phyloP scores from a whole-genome alignment of 2,329 filamentous ascomycete species.

The Fusarium poae region DNA sequence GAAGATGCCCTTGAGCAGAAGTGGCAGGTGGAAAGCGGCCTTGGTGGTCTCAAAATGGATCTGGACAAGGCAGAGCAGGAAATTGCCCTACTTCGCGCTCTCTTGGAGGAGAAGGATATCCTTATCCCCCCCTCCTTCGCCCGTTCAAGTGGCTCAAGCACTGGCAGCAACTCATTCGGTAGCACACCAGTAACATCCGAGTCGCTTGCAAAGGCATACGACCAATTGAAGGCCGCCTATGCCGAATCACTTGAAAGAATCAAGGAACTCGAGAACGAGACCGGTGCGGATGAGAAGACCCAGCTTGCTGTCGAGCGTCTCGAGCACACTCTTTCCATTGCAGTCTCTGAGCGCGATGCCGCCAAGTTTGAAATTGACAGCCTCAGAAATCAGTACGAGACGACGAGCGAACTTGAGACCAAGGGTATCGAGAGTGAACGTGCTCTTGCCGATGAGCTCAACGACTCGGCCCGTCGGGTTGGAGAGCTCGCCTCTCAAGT shows the following conservation, averaged over 20 bases:
- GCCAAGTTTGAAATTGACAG: constrained; percentile 73
- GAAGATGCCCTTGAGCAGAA: constrained; percentile 96
- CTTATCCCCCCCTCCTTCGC: constrained; percentile 73
- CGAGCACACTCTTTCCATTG: constrained; percentile 75
- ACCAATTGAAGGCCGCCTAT: constrained; percentile 80
- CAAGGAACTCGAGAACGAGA: constrained; percentile 70
- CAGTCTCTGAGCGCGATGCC: constrained; percentile 79
- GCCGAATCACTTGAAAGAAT: constrained; percentile 74
- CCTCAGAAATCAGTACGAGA: constrained; percentile 72
- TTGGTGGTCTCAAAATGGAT: constrained; percentile 93
- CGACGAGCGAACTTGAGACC: constrained; percentile 68
- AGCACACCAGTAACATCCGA: constrained; percentile 71
- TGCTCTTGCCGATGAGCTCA: constrained; percentile 76
- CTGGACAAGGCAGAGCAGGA: constrained; percentile 95
- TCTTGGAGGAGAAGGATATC: constrained; percentile 88
- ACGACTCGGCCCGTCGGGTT: constrained; percentile 79
- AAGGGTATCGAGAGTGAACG: constrained; percentile 70
- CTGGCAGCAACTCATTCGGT: constrained; percentile 50
- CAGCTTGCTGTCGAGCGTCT: constrained; percentile 73
- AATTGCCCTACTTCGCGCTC: constrained; percentile 81
- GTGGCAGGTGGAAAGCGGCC: constrained; percentile 93
- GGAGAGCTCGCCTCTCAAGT: constrained; percentile 85
- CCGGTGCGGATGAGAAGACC: constrained; percentile 68
- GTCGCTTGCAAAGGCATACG: constrained; percentile 79
- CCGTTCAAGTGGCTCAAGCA: constrained; percentile 56